These are phyloP conservation scores for Irpex sp. DNA, from an alignment of 1,284 basidiomycete genomes.

Conservation along the genomic window DNA sequence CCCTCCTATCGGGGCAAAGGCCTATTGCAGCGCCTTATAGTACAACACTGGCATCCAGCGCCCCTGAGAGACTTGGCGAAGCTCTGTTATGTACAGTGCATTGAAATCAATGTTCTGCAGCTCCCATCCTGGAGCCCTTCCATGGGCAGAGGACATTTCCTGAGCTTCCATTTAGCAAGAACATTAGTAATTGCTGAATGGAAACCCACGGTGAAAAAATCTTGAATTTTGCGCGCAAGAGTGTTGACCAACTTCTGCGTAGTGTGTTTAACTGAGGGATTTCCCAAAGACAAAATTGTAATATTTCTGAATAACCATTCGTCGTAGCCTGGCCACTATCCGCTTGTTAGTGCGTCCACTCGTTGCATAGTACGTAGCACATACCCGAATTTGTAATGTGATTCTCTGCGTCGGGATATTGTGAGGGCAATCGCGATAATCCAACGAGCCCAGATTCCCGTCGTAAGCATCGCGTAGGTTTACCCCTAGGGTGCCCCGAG, in stretches of 20 bases:
- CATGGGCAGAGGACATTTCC: not conserved
- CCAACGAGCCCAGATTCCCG: not conserved
- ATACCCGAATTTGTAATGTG: not conserved
- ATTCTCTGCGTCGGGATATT: not conserved
- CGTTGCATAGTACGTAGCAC: not conserved
- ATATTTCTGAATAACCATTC: not conserved
- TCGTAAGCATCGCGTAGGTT: not conserved
- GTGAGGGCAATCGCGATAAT: not conserved
- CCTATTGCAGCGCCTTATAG: not conserved
- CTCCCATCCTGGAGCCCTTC: not conserved
- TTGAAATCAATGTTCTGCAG: not conserved
- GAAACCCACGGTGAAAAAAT: not conserved
- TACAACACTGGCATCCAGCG: slow-evolving; percentile 2
- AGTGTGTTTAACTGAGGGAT: not conserved
- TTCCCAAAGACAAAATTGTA: not conserved
- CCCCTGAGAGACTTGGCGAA: slow-evolving; percentile 1
- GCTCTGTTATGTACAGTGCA: slow-evolving; percentile 1
- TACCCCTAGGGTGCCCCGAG: not conserved
- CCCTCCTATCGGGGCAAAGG: too few relatives aligned
- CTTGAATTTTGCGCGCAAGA: not conserved
- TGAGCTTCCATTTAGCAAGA: not conserved
- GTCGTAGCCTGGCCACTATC: not conserved
- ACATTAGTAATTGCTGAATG: not conserved
- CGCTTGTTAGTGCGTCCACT: not conserved
- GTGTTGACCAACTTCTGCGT: not conserved